phyloP scores from a whole-genome alignment of 768 basidiomycete species.

The Auricularia heimuer region DNA sequence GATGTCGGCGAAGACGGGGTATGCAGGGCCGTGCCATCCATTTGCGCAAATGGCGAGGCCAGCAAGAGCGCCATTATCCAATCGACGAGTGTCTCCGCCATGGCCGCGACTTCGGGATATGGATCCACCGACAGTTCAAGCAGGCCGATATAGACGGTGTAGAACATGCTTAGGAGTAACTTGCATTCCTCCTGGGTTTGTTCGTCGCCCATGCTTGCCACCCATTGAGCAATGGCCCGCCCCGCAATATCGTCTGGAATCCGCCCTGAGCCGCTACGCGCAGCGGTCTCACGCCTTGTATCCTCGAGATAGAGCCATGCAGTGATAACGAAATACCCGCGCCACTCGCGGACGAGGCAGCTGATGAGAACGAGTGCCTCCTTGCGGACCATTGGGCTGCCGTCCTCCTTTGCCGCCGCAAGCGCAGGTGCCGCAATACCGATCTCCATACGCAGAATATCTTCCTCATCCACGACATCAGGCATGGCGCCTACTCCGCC shows the following conservation, averaged over 20 bases:
- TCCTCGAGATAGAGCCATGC: conserved; percentile 97
- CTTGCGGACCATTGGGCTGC: conserved; percentile 92
- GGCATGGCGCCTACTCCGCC: conserved; percentile 76
- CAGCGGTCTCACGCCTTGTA: conserved; percentile 53
- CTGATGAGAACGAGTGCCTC: conserved; percentile 87
- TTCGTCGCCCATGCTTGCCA: conserved; percentile 57
- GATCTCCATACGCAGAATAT: conserved; percentile 57
- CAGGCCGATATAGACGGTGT: conserved; percentile 82
- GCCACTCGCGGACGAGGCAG: conserved; percentile 91
- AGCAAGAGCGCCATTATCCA: conserved; percentile 84
- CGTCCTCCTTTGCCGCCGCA: conserved; percentile 85
- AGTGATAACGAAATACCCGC: conserved; percentile 91
- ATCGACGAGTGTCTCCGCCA: conserved; percentile 86
- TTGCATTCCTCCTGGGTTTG: conserved; percentile 65
- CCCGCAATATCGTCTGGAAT: conserved; percentile 65
- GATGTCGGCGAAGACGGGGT: conserved; percentile 29
- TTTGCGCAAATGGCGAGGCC: conserved; percentile 75
- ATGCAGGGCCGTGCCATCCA: conserved; percentile 58
- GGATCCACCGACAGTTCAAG: conserved; percentile 89
- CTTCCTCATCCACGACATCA: conserved; percentile 48
- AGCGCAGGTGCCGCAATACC: conserved; percentile 84
- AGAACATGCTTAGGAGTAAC: conserved; percentile 82
- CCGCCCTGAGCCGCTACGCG: conserved; percentile 21
- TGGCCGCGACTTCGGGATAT: conserved; percentile 82
- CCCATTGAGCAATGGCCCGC: conserved; percentile 69